Base-by-base conservation (phyloP, 441 rosid species). In the Isatis lusitanica region DNA sequence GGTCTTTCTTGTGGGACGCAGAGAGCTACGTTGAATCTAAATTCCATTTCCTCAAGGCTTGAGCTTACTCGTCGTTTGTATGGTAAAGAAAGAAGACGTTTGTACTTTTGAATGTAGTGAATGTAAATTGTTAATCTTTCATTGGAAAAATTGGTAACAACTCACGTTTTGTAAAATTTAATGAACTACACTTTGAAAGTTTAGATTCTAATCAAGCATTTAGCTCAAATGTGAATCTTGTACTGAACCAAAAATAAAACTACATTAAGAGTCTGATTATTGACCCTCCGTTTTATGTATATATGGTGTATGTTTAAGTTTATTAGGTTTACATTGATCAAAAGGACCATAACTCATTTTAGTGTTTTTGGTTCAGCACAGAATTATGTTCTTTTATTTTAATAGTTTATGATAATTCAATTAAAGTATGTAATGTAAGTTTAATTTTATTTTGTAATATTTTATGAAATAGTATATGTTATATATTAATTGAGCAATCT, bases 1-100 rank as follows among this genome's bases (percentile, higher is more conserved):
- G 98, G 50, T 85, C 98, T 10, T 90, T 94, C 82, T 66, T 89
- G n/a, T 94, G 98, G 97, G 98, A 94, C 78, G 78, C 91, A 4
- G 98, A 94, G 71, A 88, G 84, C 81, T 87, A 89, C 48, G 97
- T 87, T 40, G 98, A 94, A 76, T 83, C 95, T 62, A 94, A 86
- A 68, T 85, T 84, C 77, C 89, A 86, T 11, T 90, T 91, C 48
- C 69, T 94, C 56, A 87, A 83, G 66, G 81, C 89, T 82, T 90
- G 71, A 80, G 17, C 6, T 40, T 42, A 36, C 4, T 55, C 38
- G 8, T 42, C 21, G 31, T 59, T 53, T 40, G 33, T 36, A 31
- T 28, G 53, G 77, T 73, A 73, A 56, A 65, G 77, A 64, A 55
- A 35, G 47, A 47, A 33, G 5, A 70, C 44, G 5, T 43, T 70